Evolutionary conservation across 2,329 filamentous ascomycete genomes (phyloP).

Genomic region (Thelonectria olida): DNA sequence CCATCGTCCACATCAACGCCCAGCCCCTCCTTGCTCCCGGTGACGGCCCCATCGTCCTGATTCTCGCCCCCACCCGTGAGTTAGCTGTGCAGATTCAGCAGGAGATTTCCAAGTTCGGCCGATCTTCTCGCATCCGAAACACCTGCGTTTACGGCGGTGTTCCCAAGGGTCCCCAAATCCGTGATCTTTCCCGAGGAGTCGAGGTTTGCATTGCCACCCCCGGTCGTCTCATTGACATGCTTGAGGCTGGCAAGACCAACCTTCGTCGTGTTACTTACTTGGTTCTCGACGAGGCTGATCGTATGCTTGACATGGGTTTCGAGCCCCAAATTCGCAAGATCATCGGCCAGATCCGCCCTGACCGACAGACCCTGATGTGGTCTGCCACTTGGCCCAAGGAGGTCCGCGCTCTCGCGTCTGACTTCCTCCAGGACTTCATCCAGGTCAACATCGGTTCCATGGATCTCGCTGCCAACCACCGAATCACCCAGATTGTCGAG

Average conservation of each 20-base stretch:
- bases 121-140: conserved; percentile 97
- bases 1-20: conserved; percentile 99
- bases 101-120: conserved; percentile 98
- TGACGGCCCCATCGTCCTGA: conserved; percentile 95
- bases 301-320: conserved; percentile 99
- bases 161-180: conserved; percentile 95
- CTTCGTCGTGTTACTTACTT: conserved; percentile 97
- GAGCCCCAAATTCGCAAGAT: conserved; percentile 99
- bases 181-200: conserved; percentile 92
- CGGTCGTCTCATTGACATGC: conserved; percentile 97
- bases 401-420: conserved; percentile 87
- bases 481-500: conserved; percentile 97
- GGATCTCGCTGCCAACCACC: conserved; percentile 95
- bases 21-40: conserved; percentile 95
- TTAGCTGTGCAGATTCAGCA: conserved; percentile 98
- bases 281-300: conserved; percentile 97
- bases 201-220: conserved; percentile 99
- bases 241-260: conserved; percentile 98
- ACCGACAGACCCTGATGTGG: conserved; percentile 99
- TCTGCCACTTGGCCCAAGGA: conserved; percentile 99
- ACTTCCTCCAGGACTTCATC: conserved; percentile 95
- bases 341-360: conserved; percentile 94
- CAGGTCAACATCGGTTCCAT: conserved; percentile 98
- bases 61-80: conserved; percentile 96
- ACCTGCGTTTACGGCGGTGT: conserved; percentile 99